Conservation (phyloP, 768 basidiomycete species). For the Tricholoma sp. region DNA sequence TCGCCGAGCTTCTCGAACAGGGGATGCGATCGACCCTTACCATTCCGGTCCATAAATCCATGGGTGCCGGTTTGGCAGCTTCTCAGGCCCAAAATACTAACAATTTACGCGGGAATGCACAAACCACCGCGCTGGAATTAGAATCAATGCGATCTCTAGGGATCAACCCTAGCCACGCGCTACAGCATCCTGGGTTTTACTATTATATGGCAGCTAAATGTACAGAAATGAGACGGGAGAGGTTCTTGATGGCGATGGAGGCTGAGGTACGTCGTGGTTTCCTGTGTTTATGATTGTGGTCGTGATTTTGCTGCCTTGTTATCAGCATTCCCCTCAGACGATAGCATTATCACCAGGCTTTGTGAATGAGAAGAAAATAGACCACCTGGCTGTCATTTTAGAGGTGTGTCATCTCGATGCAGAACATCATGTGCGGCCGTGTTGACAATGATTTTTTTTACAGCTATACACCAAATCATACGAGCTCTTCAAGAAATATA, state of each 20-base stretch:
- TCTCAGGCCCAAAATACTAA: constrained; percentile 7
- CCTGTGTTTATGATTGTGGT: background rate
- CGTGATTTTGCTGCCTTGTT: background rate
- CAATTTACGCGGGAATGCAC: constrained; percentile 5
- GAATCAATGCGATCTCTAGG: constrained; percentile 62
- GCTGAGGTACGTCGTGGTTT: constrained; percentile 41
- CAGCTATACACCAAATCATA: constrained; percentile 94
- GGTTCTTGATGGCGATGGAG: constrained; percentile 57
- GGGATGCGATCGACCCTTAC: constrained; percentile 60
- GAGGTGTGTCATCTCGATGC: constrained; percentile 50
- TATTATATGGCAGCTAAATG: constrained; percentile 87
- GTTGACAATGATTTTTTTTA: constrained; percentile 1
- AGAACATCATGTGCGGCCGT: background rate
- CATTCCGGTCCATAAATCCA: constrained; percentile 51
- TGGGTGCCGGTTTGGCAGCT: constrained; percentile 13
- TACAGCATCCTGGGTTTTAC: constrained; percentile 92
- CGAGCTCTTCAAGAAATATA: constrained; percentile 84
- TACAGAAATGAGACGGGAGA: constrained; percentile 68
- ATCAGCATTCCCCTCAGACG: constrained; percentile 29
- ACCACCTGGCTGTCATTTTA: constrained; percentile 75
- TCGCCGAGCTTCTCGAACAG: constrained; percentile 88
- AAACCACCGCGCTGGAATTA: constrained; percentile 33
- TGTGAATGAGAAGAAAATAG: constrained; percentile 87
- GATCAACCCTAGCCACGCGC: constrained; percentile 71
- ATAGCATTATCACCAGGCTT: constrained; percentile 60